phyloP scores from a whole-genome alignment of 2,329 filamentous ascomycete species.

The Penicillium freii region DNA sequence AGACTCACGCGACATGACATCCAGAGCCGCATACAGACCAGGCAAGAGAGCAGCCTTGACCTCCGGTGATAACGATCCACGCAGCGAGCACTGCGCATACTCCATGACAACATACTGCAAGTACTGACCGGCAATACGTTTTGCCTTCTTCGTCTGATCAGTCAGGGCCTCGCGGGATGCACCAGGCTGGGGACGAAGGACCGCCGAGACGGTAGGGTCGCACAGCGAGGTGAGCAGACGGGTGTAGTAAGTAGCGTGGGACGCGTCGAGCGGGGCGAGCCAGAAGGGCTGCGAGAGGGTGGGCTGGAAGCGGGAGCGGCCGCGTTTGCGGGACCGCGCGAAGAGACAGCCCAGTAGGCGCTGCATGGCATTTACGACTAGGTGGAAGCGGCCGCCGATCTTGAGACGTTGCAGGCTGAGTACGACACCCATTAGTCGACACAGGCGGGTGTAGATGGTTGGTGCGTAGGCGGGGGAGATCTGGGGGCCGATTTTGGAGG shows the following conservation, averaged over 20 bases:
- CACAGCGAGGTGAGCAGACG: conserved; percentile 60
- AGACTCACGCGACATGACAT: conserved; percentile 52
- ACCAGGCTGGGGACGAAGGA: conserved; percentile 40
- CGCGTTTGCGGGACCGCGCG: conserved; percentile 42
- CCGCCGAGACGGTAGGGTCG: conserved; percentile 59
- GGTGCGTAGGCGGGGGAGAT: conserved; percentile 35
- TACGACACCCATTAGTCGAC: conserved; percentile 52
- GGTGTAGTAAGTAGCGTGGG: conserved; percentile 52
- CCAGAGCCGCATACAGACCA: conserved; percentile 53
- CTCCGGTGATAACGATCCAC: conserved; percentile 49
- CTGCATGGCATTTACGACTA: conserved; percentile 57
- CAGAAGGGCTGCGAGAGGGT: conserved; percentile 33
- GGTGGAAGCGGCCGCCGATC: conserved; percentile 59
- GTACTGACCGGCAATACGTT: conserved; percentile 57
- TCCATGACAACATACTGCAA: conserved; percentile 57
- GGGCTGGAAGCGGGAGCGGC: conserved; percentile 27
- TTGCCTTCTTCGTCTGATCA: conserved; percentile 60
- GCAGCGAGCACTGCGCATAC: conserved; percentile 55
- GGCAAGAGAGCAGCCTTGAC: conserved; percentile 54
- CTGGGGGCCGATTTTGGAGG: conserved; percentile 36
- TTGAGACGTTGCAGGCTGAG: conserved; percentile 58
- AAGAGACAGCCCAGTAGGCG: conserved; percentile 57
- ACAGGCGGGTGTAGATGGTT: conserved; percentile 54
- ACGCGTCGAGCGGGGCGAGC: conserved; percentile 37
- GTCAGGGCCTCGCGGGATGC: conserved; percentile 50